Conservation (phyloP, 2,329 filamentous ascomycete species). For the Phialophora macrospora region DNA sequence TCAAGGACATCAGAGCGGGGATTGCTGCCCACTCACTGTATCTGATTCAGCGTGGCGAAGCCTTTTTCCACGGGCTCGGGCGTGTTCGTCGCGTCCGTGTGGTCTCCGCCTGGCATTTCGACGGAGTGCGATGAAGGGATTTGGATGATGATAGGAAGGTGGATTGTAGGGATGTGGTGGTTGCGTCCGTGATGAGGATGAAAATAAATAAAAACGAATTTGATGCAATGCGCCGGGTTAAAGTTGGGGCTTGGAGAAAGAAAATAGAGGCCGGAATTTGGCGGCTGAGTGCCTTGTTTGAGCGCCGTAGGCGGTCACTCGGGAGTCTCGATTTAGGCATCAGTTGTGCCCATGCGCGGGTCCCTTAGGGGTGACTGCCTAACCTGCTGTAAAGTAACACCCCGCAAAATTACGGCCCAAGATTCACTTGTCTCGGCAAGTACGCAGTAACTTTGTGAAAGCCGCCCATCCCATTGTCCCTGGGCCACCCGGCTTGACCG, state of each 20-base stretch:
- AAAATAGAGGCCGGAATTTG: not conserved
- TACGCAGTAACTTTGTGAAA: not conserved
- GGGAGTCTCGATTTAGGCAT: not conserved
- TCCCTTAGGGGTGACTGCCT: not conserved
- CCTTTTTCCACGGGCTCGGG: conserved; percentile 72
- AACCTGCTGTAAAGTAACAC: not conserved
- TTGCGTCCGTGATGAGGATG: not conserved
- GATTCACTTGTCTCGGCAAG: not conserved
- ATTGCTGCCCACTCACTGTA: conserved; percentile 63
- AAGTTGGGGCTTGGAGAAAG: not conserved
- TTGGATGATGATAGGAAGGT: conserved; percentile 13
- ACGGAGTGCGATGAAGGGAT: conserved; percentile 23
- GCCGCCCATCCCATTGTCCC: not conserved
- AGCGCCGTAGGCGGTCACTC: not conserved
- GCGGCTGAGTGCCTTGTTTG: not conserved
- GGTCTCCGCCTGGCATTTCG: conserved; percentile 60
- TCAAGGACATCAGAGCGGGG: conserved; percentile 8
- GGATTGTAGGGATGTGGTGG: conserved; percentile 1
- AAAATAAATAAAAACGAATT: not conserved
- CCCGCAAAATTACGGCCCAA: not conserved
- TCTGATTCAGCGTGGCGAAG: conserved; percentile 80
- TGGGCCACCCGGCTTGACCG: not conserved
- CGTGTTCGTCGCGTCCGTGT: conserved; percentile 59
- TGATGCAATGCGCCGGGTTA: too few species aligned
- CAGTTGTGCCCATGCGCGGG: not conserved